Base-by-base conservation (phyloP, 495 filamentous ascomycete species). In the Achaetomiella virescens region DNA sequence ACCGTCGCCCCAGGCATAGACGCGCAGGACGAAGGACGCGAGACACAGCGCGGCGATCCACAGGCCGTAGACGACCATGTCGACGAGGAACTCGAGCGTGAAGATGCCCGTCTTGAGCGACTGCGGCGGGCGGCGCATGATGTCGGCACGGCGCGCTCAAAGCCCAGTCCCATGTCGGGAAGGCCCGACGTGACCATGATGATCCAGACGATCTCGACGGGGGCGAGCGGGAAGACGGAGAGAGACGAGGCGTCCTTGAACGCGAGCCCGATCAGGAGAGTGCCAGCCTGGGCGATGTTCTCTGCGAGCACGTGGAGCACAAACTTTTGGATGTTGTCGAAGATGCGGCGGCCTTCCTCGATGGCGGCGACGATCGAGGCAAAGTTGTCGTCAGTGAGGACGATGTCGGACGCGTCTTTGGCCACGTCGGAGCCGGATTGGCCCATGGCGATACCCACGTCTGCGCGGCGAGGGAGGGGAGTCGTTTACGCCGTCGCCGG, bases 371-470 rank as follows among this genome's bases (percentile, higher is more conserved):
- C 84, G 61, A 90, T 90, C 11, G 78, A 83, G 2, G 86, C 84
- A 60, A 91, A 91, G 67, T 95, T 92, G 65, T 95, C 90, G 66
- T 93, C 88, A 2, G 89, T 89, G 4, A 95, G 72, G 2, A 95
- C 88, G 64, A 95, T 90, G 62, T 91, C 89, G 0, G 87, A 83
- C 0, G 89, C 89, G 27, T 87, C 87, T 63, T 91, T 95, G 17
- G 90, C 91, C 2, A 95, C 90, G 60, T 95, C 91, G 17, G 86
- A 90, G 2, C 90, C 91, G 43, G 86, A 78, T 49, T 85, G 78
- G 10, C 88, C 88, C 87, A 92, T 91, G 27, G 88, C 89, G 52
- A 93, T 93, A 18, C 89, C 89, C 3, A 91, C 87, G 59, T 93
- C 89, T 3, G 89, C 86, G 45, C 81, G 77, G 36, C 84, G 83